Conservation (phyloP, 176 grass and related monocot genomes). For the Oryza meridionalis region DNA sequence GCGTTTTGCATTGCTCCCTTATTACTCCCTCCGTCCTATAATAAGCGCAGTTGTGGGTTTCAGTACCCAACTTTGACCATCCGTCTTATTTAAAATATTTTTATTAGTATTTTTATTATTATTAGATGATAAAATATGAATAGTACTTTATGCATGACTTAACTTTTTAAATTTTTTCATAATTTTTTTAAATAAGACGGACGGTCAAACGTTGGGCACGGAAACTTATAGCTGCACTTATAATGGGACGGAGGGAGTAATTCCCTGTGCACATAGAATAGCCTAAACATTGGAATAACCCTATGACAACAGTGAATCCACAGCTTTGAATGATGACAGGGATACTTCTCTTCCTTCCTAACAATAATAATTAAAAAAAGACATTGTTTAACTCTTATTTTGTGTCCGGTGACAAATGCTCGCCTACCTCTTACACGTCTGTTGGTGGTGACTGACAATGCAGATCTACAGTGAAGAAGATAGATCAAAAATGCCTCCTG, state of each 20-base stretch:
- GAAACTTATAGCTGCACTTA: too few relatives aligned
- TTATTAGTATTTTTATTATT: too few relatives aligned
- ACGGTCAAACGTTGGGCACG: too few relatives aligned
- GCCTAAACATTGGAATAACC: not conserved
- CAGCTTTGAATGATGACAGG: not conserved
- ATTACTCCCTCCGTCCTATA: too few relatives aligned
- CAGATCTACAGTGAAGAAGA: constrained; percentile 89
- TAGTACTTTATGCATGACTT: too few relatives aligned
- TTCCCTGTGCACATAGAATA: not conserved
- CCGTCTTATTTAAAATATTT: too few relatives aligned
- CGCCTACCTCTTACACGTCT: not conserved
- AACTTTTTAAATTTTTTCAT: too few relatives aligned
- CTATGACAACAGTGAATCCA: not conserved
- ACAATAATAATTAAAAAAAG: not conserved
- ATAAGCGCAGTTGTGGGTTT: too few relatives aligned
- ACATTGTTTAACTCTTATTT: not conserved
- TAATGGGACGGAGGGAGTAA: too few relatives aligned
- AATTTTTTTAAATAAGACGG: too few relatives aligned
- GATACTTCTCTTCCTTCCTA: not conserved
- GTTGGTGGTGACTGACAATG: constrained; percentile 23
- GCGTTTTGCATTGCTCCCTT: not conserved
- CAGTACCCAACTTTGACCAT: too few relatives aligned
- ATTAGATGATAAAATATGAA: too few relatives aligned
- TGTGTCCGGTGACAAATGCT: constrained; percentile 28
- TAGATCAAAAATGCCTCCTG: constrained; percentile 86